Percentiles rank a stretch among this genome's conserved stretches.
Evolutionary conservation across 2,329 filamentous ascomycete species (phyloP).

Genomic region (Xylariales sp.): DNA sequence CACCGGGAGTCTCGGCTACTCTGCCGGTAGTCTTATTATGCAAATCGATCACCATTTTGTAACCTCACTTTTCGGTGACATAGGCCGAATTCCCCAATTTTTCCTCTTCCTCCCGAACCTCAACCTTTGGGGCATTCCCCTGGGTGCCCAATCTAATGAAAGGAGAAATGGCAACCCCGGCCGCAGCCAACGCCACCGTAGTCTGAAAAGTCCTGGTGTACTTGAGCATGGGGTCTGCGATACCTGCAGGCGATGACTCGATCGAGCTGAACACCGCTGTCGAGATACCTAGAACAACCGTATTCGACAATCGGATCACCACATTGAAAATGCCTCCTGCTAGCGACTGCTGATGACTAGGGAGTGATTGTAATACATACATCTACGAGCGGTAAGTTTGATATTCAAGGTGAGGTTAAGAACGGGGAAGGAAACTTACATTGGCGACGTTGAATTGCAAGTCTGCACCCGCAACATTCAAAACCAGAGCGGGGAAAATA

Average conservation of each 20-base stretch:
- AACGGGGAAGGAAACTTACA: slow-evolving; percentile 53
- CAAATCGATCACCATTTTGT: background rate
- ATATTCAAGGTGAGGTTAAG: background rate
- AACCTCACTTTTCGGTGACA: slow-evolving; percentile 21
- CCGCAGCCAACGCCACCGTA: slow-evolving; percentile 55
- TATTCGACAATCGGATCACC: slow-evolving; percentile 68
- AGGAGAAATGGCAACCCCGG: slow-evolving; percentile 60
- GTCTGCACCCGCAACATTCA: slow-evolving; percentile 74
- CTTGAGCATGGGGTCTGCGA: slow-evolving; percentile 58
- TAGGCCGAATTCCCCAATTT: slow-evolving; percentile 30
- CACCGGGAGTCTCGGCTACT: background rate
- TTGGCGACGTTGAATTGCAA: slow-evolving; percentile 78
- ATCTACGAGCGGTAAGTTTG: slow-evolving; percentile 57
- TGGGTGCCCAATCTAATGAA: slow-evolving; percentile 67
- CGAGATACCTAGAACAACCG: slow-evolving; percentile 70
- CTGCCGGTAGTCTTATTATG: background rate
- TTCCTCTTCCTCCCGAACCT: slow-evolving; percentile 22
- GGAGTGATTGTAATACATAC: slow-evolving; percentile 76
- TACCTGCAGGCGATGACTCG: slow-evolving; percentile 49
- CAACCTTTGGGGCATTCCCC: slow-evolving; percentile 51
- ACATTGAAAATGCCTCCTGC: slow-evolving; percentile 77
- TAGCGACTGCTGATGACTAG: slow-evolving; percentile 71
- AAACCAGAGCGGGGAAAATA: slow-evolving; percentile 69
- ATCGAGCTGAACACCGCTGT: slow-evolving; percentile 70
- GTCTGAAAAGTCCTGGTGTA: slow-evolving; percentile 65